These are phyloP conservation scores for Trichoderma arundinaceum DNA, from an alignment of 2,329 filamentous ascomycete species.

Conservation along the genomic window DNA sequence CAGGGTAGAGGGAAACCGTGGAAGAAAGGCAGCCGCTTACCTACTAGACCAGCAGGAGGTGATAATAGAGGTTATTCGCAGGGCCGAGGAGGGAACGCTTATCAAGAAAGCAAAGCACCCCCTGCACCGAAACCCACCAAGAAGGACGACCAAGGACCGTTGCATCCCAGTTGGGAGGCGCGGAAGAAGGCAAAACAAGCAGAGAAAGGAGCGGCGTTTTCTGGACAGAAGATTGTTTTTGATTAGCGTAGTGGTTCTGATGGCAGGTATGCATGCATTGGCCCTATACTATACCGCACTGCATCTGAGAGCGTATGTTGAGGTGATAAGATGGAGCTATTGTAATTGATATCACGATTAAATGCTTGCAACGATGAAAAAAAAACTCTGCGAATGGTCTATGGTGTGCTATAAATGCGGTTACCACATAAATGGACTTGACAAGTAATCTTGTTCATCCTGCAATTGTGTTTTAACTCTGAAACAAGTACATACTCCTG, in stretches of 20 bases:
- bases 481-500: too few relatives aligned
- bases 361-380: neutral
- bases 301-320: neutral
- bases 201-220: slow-evolving; percentile 34
- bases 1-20: slow-evolving; percentile 52
- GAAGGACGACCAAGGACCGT: slow-evolving; percentile 56
- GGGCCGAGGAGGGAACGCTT: slow-evolving; percentile 10
- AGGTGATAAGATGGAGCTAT: neutral
- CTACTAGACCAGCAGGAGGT: neutral
- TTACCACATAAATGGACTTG: too few relatives aligned
- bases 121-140: slow-evolving; percentile 40
- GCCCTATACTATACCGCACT: neutral
- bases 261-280: neutral
- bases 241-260: slow-evolving; percentile 32
- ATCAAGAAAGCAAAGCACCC: slow-evolving; percentile 35
- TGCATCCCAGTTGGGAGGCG: slow-evolving; percentile 54
- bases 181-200: slow-evolving; percentile 38
- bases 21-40: slow-evolving; percentile 56
- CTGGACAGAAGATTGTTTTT: slow-evolving; percentile 38
- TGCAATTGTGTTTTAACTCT: too few relatives aligned
- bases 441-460: too few relatives aligned
- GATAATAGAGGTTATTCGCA: slow-evolving; percentile 17
- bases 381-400: too few relatives aligned
- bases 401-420: too few relatives aligned
- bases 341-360: neutral